These are phyloP conservation scores for Pulveroboletus ravenelii DNA, from an alignment of 768 basidiomycete genomes.

Conservation along the genomic window DNA sequence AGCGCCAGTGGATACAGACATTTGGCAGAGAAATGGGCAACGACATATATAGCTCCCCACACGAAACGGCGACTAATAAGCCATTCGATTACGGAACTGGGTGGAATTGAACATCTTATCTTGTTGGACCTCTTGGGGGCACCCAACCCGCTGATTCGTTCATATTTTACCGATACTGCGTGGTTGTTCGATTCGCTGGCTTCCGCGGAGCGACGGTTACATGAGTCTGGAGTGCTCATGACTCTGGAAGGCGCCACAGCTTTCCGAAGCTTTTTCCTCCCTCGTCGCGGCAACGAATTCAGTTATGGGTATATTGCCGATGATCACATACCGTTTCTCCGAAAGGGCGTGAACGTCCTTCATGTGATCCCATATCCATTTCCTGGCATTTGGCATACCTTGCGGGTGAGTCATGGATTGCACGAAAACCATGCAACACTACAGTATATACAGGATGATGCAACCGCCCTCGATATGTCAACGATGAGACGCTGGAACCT, in stretches of 20 bases:
- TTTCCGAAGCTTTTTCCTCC: slow-evolving; percentile 66
- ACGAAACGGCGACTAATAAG: slow-evolving; percentile 55
- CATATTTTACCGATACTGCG: slow-evolving; percentile 82
- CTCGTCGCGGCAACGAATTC: slow-evolving; percentile 36
- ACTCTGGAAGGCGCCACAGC: slow-evolving; percentile 37
- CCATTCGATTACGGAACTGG: slow-evolving; percentile 56
- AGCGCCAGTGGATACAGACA: slow-evolving; percentile 48
- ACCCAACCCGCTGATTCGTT: slow-evolving; percentile 64
- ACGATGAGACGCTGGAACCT: slow-evolving; percentile 90
- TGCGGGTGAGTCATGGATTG: slow-evolving; percentile 45
- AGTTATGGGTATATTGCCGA: slow-evolving; percentile 71
- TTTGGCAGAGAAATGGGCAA: slow-evolving; percentile 81
- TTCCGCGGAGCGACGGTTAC: slow-evolving; percentile 67
- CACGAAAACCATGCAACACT: background rate
- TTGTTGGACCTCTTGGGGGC: slow-evolving; percentile 91
- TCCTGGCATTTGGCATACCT: slow-evolving; percentile 84
- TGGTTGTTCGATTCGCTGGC: slow-evolving; percentile 86
- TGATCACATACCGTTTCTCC: slow-evolving; percentile 90
- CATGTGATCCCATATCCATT: slow-evolving; percentile 91
- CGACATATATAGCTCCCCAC: slow-evolving; percentile 58
- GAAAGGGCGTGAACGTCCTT: slow-evolving; percentile 76
- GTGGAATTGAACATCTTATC: slow-evolving; percentile 84
- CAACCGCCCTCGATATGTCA: slow-evolving; percentile 73
- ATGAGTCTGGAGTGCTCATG: slow-evolving; percentile 56
- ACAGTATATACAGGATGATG: slow-evolving; percentile 67